Evolutionary conservation across 2,329 filamentous ascomycete species (phyloP).

Genomic region (Simplicillium aogashimaense): DNA sequence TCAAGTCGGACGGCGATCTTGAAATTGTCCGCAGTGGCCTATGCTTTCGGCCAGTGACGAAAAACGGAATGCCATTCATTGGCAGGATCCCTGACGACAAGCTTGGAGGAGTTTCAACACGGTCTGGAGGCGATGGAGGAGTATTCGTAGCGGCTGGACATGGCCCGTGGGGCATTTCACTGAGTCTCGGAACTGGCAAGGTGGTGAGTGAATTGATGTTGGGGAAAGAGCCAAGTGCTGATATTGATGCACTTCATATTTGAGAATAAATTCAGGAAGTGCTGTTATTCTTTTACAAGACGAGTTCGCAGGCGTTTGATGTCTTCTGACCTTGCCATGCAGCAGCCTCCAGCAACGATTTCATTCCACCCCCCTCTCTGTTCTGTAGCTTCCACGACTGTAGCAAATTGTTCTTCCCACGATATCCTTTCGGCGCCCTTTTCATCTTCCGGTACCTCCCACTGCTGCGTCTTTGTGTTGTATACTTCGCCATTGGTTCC

Average conservation of each 20-base stretch:
- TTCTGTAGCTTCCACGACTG: conserved; percentile 26
- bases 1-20: conserved; percentile 40
- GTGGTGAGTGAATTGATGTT: conserved; percentile 62
- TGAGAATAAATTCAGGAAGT: background rate
- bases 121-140: conserved; percentile 38
- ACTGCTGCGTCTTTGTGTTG: conserved; percentile 51
- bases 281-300: background rate
- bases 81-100: too few relatives aligned
- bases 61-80: too few relatives aligned
- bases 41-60: conserved; percentile 43
- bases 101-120: conserved; percentile 15
- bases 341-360: conserved; percentile 44
- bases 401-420: conserved; percentile 36
- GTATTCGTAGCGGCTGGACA: conserved; percentile 65
- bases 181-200: conserved; percentile 58
- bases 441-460: conserved; percentile 34
- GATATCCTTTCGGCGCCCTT: conserved; percentile 14
- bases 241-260: conserved; percentile 30
- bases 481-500: conserved; percentile 60
- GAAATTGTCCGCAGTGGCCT: conserved; percentile 55
- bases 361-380: conserved; percentile 28
- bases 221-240: conserved; percentile 45
- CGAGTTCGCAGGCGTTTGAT: conserved; percentile 16
- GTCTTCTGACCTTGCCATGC: conserved; percentile 32
- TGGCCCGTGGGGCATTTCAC: conserved; percentile 64